These are phyloP conservation scores for Radiomyces spectabilis DNA, from an alignment of 192 early-diverging fungal genomes.

Conservation along the genomic window DNA sequence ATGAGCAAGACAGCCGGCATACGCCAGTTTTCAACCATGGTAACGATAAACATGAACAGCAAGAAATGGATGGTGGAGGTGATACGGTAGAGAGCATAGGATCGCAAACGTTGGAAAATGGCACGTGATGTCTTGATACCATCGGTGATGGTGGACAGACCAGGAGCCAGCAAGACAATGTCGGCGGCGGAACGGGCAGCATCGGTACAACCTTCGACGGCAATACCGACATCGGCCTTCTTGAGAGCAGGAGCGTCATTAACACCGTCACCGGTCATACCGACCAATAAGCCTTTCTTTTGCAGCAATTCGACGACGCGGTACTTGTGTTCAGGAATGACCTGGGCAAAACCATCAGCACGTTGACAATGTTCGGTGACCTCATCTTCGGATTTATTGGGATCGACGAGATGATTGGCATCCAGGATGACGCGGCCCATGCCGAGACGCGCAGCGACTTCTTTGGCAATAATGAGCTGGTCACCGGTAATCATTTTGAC, in stretches of 20 bases:
- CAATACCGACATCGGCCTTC: conserved; percentile 94
- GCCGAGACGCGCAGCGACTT: conserved; percentile 77
- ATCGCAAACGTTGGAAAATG: conserved; percentile 89
- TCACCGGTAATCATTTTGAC: conserved; percentile 97
- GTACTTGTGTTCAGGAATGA: conserved; percentile 95
- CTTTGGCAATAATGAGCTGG: conserved; percentile 87
- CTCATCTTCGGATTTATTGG: conserved; percentile 54
- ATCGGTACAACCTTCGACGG: conserved; percentile 86
- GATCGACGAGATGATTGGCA: conserved; percentile 65
- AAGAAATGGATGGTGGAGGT: conserved; percentile 91
- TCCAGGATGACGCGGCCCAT: conserved; percentile 84
- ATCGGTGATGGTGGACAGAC: conserved; percentile 85
- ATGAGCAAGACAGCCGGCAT: conserved; percentile 78
- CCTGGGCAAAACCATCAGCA: conserved; percentile 90
- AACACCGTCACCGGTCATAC: conserved; percentile 95
- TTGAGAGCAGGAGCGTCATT: conserved; percentile 94
- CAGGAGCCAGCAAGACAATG: conserved; percentile 82
- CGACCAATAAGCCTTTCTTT: conserved; percentile 65
- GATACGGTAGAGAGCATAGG: conserved; percentile 86
- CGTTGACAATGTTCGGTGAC: conserved; percentile 68
- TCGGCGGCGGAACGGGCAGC: conserved; percentile 88
- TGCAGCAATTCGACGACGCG: conserved; percentile 84
- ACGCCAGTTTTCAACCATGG: conserved; percentile 72
- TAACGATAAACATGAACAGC: conserved; percentile 88
- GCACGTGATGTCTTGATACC: conserved; percentile 78